phyloP scores from a whole-genome alignment of 352 stramenopile genomes.

The Globisporangium carolinianum region DNA sequence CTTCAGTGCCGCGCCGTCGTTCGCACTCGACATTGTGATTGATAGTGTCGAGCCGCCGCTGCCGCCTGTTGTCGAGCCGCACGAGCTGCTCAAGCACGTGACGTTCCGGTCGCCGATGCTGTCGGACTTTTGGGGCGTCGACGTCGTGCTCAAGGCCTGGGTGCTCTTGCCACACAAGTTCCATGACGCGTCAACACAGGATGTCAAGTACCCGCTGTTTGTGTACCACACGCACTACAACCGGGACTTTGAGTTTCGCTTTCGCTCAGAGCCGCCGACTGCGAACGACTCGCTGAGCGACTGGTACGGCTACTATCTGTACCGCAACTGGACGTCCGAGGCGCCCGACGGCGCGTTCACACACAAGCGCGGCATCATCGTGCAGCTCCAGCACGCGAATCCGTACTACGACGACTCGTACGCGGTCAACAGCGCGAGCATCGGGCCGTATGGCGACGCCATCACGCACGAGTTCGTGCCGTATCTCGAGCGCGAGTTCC shows the following conservation, averaged over 20 bases:
- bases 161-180: slow-evolving; percentile 63
- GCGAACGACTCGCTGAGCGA: slow-evolving; percentile 13
- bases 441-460: slow-evolving; percentile 64
- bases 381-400: slow-evolving; percentile 71
- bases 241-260: slow-evolving; percentile 55
- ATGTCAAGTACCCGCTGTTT: slow-evolving; percentile 66
- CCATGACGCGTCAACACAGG: slow-evolving; percentile 32
- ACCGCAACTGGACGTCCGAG: slow-evolving; percentile 67
- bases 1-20: slow-evolving; percentile 21
- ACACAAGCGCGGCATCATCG: slow-evolving; percentile 59
- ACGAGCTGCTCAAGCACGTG: slow-evolving; percentile 63
- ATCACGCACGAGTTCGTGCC: slow-evolving; percentile 77
- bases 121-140: slow-evolving; percentile 62
- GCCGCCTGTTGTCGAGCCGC: slow-evolving; percentile 25
- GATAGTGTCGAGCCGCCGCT: slow-evolving; percentile 36
- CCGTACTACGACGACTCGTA: slow-evolving; percentile 81
- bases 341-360: slow-evolving; percentile 38
- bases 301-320: slow-evolving; percentile 62
- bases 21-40: slow-evolving; percentile 34
- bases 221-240: slow-evolving; percentile 77
- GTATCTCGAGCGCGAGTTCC: slow-evolving; percentile 50
- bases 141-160: slow-evolving; percentile 67
- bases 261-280: slow-evolving; percentile 19
- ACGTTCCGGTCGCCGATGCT: slow-evolving; percentile 50
- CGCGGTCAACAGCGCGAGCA: slow-evolving; percentile 69